phyloP scores from a whole-genome alignment of 768 basidiomycete species.

The Boletus reticuloceps region DNA sequence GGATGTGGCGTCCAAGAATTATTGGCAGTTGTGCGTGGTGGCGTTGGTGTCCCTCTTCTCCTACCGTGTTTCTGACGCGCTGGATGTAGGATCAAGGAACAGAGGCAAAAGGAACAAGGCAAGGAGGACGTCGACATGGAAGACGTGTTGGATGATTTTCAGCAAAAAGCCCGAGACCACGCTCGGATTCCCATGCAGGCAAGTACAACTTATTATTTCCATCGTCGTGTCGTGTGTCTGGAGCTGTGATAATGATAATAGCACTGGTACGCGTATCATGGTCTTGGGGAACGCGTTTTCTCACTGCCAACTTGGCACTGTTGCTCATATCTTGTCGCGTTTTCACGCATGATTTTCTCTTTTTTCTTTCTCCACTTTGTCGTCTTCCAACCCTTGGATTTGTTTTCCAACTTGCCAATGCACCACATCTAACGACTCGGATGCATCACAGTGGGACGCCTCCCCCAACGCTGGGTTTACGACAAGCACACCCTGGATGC shows the following conservation, averaged over 20 bases:
- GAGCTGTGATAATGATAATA: too few species aligned
- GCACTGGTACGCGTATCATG: too few species aligned
- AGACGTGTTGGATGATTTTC: slow-evolving; percentile 55
- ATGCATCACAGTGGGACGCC: slow-evolving; percentile 49
- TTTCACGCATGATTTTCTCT: neutral
- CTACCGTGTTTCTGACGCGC: neutral
- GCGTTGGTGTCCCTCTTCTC: neutral
- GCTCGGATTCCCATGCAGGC: slow-evolving; percentile 70
- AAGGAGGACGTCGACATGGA: slow-evolving; percentile 53
- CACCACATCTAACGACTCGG: too few species aligned
- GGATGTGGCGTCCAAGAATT: slow-evolving; percentile 62
- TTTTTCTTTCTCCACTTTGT: too few species aligned
- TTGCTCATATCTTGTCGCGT: too few species aligned
- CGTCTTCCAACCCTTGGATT: too few species aligned
- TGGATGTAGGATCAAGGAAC: neutral
- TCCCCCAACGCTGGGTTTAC: slow-evolving; percentile 62
- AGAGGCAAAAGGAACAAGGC: slow-evolving; percentile 33
- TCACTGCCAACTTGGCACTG: too few species aligned
- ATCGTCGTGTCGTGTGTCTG: neutral
- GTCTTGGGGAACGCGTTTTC: too few species aligned
- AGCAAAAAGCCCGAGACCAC: slow-evolving; percentile 69
- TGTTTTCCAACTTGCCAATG: too few species aligned
- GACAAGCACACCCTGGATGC: slow-evolving; percentile 68
- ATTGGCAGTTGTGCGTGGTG: slow-evolving; percentile 48
- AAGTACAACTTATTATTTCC: neutral